Conservation (phyloP, 208 protist genomes). For the Crithidia sp. region DNA sequence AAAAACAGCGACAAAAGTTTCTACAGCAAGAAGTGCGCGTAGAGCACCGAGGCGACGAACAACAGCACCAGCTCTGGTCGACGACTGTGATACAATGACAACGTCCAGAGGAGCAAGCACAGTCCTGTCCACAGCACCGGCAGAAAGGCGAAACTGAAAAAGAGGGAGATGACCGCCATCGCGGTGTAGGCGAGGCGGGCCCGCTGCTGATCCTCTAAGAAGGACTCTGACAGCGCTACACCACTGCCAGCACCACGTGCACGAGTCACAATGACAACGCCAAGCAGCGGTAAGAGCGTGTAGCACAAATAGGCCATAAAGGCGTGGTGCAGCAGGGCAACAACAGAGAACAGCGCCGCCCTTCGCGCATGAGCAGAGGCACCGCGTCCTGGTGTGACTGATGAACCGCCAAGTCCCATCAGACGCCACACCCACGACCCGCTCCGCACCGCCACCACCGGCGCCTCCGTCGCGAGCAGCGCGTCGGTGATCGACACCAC, state of each 20-base stretch:
- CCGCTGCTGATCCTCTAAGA: conserved; percentile 25
- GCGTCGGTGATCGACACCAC: conserved; percentile 77
- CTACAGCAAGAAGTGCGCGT: conserved; percentile 35
- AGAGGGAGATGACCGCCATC: conserved; percentile 39
- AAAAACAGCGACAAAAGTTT: too few species aligned
- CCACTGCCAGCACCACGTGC: background rate
- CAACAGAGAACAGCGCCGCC: conserved; percentile 17
- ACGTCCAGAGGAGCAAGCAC: conserved; percentile 36
- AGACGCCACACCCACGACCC: conserved; percentile 28
- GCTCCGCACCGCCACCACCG: background rate
- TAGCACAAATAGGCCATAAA: conserved; percentile 43
- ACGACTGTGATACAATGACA: conserved; percentile 35
- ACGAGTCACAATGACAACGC: conserved; percentile 1
- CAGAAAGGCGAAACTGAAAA: conserved; percentile 15
- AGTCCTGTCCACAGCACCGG: conserved; percentile 20
- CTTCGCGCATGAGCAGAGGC: background rate
- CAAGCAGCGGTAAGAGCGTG: conserved; percentile 37
- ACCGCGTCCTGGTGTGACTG: background rate
- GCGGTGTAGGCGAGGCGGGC: conserved; percentile 45
- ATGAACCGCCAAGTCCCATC: conserved; percentile 5
- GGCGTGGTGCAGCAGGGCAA: conserved; percentile 32
- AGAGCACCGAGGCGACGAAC: conserved; percentile 41
- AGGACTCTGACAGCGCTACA: conserved; percentile 3
- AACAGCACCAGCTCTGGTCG: conserved; percentile 31
- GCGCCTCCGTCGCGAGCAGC: conserved; percentile 77